Conservation (phyloP, 2,329 filamentous ascomycete genomes). For the Westerdykella ornata region DNA sequence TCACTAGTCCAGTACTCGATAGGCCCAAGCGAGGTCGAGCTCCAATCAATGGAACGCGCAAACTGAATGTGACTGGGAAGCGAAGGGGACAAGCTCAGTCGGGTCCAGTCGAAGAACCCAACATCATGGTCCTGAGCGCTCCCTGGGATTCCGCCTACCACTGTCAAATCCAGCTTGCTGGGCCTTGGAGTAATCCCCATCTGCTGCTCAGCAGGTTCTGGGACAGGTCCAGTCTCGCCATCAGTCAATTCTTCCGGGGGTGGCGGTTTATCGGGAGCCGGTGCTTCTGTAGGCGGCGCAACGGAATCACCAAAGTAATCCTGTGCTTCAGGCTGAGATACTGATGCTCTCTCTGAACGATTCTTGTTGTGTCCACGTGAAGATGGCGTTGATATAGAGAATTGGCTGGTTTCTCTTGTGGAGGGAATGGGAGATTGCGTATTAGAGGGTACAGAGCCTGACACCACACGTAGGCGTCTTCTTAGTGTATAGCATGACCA, state of each 20-base stretch:
- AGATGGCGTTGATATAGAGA: conserved; percentile 21
- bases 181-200: conserved; percentile 4
- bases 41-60: conserved; percentile 66
- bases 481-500: conserved; percentile 68
- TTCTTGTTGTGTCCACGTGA: conserved; percentile 12
- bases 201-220: conserved; percentile 4
- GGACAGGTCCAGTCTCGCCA: conserved; percentile 1
- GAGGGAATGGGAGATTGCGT: conserved; percentile 17
- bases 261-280: conserved; percentile 8
- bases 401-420: conserved; percentile 32
- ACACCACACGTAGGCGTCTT: conserved; percentile 62
- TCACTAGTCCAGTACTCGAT: conserved; percentile 68
- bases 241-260: conserved; percentile 6
- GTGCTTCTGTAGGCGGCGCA: conserved; percentile 6
- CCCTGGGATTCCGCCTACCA: conserved; percentile 27
- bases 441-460: conserved; percentile 38
- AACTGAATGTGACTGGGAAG: conserved; percentile 68
- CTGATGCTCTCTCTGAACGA: conserved; percentile 8
- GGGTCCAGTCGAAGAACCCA: conserved; percentile 75
- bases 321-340: conserved; percentile 22
- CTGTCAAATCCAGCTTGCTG: conserved; percentile 15
- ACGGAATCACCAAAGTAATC: conserved; percentile 41
- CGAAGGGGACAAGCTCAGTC: conserved; percentile 55
- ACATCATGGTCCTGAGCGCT: conserved; percentile 32
- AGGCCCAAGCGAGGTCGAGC: conserved; percentile 63